Conservation (phyloP, 768 basidiomycete species). For the Pulveroboletus ravenelii region DNA sequence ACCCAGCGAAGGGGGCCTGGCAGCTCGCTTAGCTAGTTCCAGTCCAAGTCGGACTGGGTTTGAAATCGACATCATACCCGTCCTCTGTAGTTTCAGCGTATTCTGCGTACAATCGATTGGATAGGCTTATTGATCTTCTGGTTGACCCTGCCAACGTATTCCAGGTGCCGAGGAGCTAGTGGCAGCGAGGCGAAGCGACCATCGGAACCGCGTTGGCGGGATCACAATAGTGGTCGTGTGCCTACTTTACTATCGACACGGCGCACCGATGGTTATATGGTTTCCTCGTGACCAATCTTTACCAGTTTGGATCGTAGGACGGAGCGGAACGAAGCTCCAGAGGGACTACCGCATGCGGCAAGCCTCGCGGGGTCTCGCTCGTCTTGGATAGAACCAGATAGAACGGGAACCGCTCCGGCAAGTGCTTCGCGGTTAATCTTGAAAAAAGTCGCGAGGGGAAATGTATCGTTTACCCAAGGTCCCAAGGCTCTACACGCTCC, state of each 20-base stretch:
- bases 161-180: slow-evolving; percentile 8
- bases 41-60: background rate
- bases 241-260: slow-evolving; percentile 20
- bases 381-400: background rate
- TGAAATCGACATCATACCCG: too few relatives aligned
- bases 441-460: slow-evolving; percentile 17
- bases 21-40: background rate
- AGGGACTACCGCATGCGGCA: background rate
- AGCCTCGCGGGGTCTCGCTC: slow-evolving; percentile 2
- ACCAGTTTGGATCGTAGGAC: background rate
- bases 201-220: slow-evolving; percentile 5
- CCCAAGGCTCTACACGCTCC: slow-evolving; percentile 7
- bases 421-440: slow-evolving; percentile 20
- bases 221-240: slow-evolving; percentile 10
- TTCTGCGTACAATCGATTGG: background rate
- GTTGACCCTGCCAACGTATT: background rate
- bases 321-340: slow-evolving; percentile 14
- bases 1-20: slow-evolving; percentile 15
- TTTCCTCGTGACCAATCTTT: slow-evolving; percentile 2
- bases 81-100: background rate
- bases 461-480: slow-evolving; percentile 15
- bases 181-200: slow-evolving; percentile 20
- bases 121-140: background rate
- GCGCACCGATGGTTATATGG: slow-evolving; percentile 18
- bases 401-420: slow-evolving; percentile 1